Evolutionary conservation across 441 rosid species (phyloP), one percentile per base, ranked within the genome.

Genomic region (Pelargonium hybrid): DNA sequence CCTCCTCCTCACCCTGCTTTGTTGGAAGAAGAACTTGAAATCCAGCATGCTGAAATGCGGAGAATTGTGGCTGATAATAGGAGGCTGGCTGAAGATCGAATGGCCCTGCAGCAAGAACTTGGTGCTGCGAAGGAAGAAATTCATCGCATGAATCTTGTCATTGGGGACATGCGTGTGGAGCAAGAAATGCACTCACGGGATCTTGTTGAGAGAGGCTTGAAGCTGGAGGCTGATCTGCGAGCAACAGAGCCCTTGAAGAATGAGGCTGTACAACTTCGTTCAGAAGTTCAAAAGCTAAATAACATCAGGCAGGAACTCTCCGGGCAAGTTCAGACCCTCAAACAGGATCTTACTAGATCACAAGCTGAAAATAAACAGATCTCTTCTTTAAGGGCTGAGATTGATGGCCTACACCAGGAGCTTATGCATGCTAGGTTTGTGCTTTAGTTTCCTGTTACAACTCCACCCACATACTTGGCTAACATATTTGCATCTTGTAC

Each of bases 11-110:
- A 86, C 26, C 93, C 88, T 70, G 91, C 86, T 67, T 71, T 92
- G 70, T 73, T 95, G 85, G 90, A 92, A 74, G 98, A 92, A 72
- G 98, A 95, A 77, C 92, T 95, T 62, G 95, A 89, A 68, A 77
- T 85, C 48, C 99, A 88, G 70, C 90, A 88, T 54, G 87, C 71
- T 70, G 98, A 95, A 81, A 84, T 92, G 10, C 82, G 86, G 71
- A 81, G 95, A 84, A 87, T 95, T 57, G 79, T 90, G 80, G 75
- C 67, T 71, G 99, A 92, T 73, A 92, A 87, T 72, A 92, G 83
- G 57, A 85, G 89, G 75, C 73, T 95, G 78, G 83, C 78, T 39
- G 98, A 92, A 15, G 96, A 90, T 75, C 80, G 93, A 48, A 83
- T 84, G 79, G 81, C 86, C 77, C 74, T 92, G 69, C 93, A 89